Conservation (phyloP, 768 basidiomycete genomes). For the Hemileccinum impolitum region DNA sequence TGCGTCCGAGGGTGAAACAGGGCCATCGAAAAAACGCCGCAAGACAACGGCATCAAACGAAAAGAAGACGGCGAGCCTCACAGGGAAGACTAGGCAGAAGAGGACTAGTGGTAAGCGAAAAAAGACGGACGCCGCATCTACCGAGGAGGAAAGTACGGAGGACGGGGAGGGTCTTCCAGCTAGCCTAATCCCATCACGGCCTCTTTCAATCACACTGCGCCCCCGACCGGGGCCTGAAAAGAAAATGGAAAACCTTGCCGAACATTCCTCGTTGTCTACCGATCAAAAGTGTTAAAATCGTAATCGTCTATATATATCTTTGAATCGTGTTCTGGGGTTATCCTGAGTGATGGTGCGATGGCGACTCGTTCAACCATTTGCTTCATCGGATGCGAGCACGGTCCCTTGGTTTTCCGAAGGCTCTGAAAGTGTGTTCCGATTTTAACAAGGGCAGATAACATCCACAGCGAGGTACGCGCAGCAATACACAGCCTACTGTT, state of each 20-base stretch:
- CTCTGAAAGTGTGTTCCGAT: not conserved
- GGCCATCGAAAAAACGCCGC: constrained; percentile 32
- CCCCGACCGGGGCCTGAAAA: constrained; percentile 39
- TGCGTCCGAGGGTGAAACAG: constrained; percentile 24
- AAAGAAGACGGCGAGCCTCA: constrained; percentile 4
- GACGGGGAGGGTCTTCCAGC: constrained; percentile 7
- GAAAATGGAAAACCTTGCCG: constrained; percentile 12
- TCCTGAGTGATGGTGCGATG: constrained; percentile 5
- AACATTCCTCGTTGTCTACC: constrained; percentile 6
- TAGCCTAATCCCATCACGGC: constrained; percentile 14
- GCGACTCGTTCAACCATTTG: not conserved
- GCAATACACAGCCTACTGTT: constrained; percentile 28
- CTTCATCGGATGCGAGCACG: not conserved
- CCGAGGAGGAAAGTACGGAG: constrained; percentile 17
- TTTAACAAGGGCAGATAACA: constrained; percentile 1
- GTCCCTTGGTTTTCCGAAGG: constrained; percentile 1
- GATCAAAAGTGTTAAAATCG: constrained; percentile 3
- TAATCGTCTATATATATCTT: constrained; percentile 3
- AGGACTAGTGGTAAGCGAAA: not conserved
- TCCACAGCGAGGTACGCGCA: not conserved
- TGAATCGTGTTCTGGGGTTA: not conserved
- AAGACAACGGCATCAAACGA: constrained; percentile 17
- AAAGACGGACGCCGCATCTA: not conserved
- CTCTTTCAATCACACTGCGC: constrained; percentile 35
- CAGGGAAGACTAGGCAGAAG: constrained; percentile 5